These are phyloP conservation scores for Neurospora sp. DNA, from an alignment of 495 filamentous ascomycete species.

Conservation along the genomic window DNA sequence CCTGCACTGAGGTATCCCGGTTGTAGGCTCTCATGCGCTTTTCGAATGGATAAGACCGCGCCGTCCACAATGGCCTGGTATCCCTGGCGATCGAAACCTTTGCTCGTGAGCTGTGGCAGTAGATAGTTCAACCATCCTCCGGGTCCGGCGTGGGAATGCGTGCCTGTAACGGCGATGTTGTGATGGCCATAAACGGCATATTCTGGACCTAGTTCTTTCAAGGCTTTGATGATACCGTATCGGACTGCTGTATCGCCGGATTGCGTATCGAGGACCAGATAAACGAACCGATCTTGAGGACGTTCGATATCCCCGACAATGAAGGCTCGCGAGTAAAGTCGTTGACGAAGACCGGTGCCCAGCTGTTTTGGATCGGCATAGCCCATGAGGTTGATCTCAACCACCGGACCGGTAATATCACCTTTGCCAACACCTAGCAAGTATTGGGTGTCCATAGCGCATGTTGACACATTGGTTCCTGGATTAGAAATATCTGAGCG, in stretches of 20 bases:
- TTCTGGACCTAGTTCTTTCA: slow-evolving; percentile 53
- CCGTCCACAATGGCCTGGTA: slow-evolving; percentile 88
- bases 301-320: slow-evolving; percentile 64
- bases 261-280: slow-evolving; percentile 79
- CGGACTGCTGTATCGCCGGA: slow-evolving; percentile 86
- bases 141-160: slow-evolving; percentile 88
- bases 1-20: slow-evolving; percentile 65
- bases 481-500: not conserved
- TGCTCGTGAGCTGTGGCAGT: slow-evolving; percentile 84
- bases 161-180: slow-evolving; percentile 86
- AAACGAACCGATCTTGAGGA: slow-evolving; percentile 67
- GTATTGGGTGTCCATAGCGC: slow-evolving; percentile 34
- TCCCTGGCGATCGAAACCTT: slow-evolving; percentile 80
- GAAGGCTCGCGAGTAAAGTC: slow-evolving; percentile 84
- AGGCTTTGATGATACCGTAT: slow-evolving; percentile 69
- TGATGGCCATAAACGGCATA: slow-evolving; percentile 68
- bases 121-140: slow-evolving; percentile 96
- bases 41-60: slow-evolving; percentile 65
- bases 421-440: slow-evolving; percentile 87
- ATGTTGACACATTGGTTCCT: not conserved
- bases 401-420: slow-evolving; percentile 94
- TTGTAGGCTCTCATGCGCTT: slow-evolving; percentile 66
- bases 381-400: slow-evolving; percentile 85
- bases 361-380: slow-evolving; percentile 84
- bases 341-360: slow-evolving; percentile 79